phyloP scores from a whole-genome alignment of 2,329 filamentous ascomycete genomes.

The Nothophoma quercina region DNA sequence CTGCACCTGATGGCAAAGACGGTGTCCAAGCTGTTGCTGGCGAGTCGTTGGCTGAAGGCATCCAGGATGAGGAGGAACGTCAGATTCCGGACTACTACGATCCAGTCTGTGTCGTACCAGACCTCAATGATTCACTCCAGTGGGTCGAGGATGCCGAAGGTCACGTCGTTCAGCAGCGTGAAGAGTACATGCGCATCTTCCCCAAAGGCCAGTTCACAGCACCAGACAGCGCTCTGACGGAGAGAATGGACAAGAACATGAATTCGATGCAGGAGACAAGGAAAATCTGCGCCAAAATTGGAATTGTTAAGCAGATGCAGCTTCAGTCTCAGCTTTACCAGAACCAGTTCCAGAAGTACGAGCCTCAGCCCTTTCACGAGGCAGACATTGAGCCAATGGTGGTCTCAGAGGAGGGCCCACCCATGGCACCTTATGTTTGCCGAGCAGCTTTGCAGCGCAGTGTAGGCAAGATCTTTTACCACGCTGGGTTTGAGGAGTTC shows the following conservation, averaged over 20 bases:
- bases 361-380: constrained; percentile 87
- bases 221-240: constrained; percentile 75
- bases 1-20: constrained; percentile 56
- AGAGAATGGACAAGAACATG: constrained; percentile 89
- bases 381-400: constrained; percentile 88
- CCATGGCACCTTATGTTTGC: constrained; percentile 84
- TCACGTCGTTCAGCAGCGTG: constrained; percentile 84
- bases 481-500: constrained; percentile 95
- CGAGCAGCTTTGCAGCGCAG: constrained; percentile 87
- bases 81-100: constrained; percentile 96
- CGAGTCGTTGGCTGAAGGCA: constrained; percentile 92
- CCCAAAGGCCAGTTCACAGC: constrained; percentile 78
- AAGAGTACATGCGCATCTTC: constrained; percentile 81
- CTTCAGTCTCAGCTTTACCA: constrained; percentile 97
- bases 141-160: constrained; percentile 93
- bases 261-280: constrained; percentile 95
- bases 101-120: constrained; percentile 82
- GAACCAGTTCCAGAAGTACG: constrained; percentile 97
- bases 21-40: constrained; percentile 59
- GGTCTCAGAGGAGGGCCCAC: constrained; percentile 83
- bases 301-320: constrained; percentile 99
- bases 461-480: constrained; percentile 93
- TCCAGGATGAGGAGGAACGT: constrained; percentile 79
- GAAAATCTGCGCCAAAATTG: constrained; percentile 94
- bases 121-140: constrained; percentile 76